Percentiles rank a stretch among this genome's conserved stretches.
Conservation (phyloP, 768 basidiomycete genomes). For the Lactifluus hygrophoroides region DNA sequence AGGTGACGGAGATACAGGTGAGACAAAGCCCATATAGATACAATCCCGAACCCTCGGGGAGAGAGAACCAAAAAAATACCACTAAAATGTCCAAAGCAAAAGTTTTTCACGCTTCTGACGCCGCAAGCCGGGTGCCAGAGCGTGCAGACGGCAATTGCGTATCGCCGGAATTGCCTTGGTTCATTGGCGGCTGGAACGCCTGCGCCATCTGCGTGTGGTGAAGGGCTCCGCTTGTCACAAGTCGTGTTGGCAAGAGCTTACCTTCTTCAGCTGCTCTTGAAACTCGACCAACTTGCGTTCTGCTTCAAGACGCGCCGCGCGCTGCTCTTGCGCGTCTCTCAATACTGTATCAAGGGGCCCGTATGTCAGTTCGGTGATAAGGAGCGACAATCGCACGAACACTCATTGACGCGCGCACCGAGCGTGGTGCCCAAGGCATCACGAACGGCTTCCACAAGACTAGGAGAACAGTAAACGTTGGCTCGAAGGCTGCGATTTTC, state of each 20-base stretch:
- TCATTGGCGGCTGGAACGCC: constrained; percentile 16
- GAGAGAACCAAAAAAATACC: neutral
- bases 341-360: constrained; percentile 7
- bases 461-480: constrained; percentile 12
- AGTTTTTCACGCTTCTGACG: constrained; percentile 15
- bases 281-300: constrained; percentile 40
- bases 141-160: constrained; percentile 15
- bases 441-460: constrained; percentile 16
- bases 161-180: constrained; percentile 2
- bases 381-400: constrained; percentile 3
- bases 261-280: constrained; percentile 45
- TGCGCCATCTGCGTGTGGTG: constrained; percentile 19
- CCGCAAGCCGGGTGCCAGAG: constrained; percentile 15
- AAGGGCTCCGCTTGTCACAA: neutral
- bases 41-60: constrained; percentile 7
- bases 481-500: constrained; percentile 17
- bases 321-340: constrained; percentile 27
- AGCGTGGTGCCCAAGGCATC: constrained; percentile 16
- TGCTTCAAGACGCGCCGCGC: constrained; percentile 31
- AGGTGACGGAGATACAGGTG: constrained; percentile 12
- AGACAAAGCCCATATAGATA: constrained; percentile 11
- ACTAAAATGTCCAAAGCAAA: neutral
- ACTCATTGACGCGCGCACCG: constrained; percentile 14
- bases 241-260: constrained; percentile 36
- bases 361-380: neutral